Conservation (phyloP, 2,329 filamentous ascomycete genomes). For the Clarireedia hainanense region DNA sequence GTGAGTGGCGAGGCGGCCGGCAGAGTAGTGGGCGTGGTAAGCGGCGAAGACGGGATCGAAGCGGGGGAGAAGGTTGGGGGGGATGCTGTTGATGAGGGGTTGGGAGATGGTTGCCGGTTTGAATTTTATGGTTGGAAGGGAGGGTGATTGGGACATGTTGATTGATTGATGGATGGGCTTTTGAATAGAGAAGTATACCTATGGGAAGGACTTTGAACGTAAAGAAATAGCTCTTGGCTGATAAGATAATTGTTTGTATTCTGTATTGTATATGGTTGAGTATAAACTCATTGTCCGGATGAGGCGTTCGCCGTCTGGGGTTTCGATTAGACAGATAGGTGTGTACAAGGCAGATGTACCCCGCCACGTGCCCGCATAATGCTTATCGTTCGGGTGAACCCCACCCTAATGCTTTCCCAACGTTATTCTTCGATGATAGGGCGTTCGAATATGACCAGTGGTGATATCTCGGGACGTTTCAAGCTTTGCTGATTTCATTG, state of each 20-base stretch:
- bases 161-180: not conserved
- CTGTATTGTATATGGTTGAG: too few relatives aligned
- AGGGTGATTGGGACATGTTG: not conserved
- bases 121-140: not conserved
- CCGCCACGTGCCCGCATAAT: not conserved
- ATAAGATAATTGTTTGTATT: too few relatives aligned
- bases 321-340: not conserved
- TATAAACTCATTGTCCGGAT: too few relatives aligned
- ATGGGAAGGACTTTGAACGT: too few relatives aligned
- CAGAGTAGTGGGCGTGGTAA: slow-evolving; percentile 36
- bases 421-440: not conserved
- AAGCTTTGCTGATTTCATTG: too few relatives aligned
- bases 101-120: slow-evolving; percentile 19
- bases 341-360: not conserved
- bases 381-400: slow-evolving; percentile 3
- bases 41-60: slow-evolving; percentile 35
- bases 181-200: too few relatives aligned
- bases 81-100: slow-evolving; percentile 36
- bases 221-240: too few relatives aligned
- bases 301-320: too few relatives aligned
- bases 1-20: slow-evolving; percentile 34
- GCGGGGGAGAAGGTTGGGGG: slow-evolving; percentile 29
- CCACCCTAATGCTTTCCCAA: not conserved
- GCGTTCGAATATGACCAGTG: too few relatives aligned
- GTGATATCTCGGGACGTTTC: too few relatives aligned